These are phyloP conservation scores for Brettanomyces nanus DNA, from an alignment of 805 yeast species.

Conservation along the genomic window DNA sequence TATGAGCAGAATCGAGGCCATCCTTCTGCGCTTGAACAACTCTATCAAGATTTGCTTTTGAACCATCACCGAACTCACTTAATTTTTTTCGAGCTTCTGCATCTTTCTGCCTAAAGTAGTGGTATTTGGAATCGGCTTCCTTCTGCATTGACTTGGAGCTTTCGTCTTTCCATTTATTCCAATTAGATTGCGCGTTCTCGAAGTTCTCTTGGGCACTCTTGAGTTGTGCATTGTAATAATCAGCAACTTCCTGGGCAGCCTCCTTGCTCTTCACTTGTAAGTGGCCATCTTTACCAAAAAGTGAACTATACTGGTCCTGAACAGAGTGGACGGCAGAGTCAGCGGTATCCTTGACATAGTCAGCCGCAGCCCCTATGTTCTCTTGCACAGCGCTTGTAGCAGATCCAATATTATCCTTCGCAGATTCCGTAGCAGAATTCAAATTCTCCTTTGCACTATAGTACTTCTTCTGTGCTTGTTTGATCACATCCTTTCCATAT, in stretches of 20 bases:
- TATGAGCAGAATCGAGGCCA: background rate
- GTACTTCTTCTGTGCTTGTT: background rate
- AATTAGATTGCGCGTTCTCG: slow-evolving; percentile 21
- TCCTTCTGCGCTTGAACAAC: slow-evolving; percentile 1
- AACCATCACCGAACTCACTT: slow-evolving; percentile 10
- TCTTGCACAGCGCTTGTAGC: slow-evolving; percentile 24
- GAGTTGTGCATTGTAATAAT: slow-evolving; percentile 19
- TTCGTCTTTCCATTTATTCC: slow-evolving; percentile 24
- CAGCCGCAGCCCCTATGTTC: background rate
- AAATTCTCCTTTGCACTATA: slow-evolving; percentile 8
- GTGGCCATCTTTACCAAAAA: slow-evolving; percentile 15
- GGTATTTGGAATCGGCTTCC: slow-evolving; percentile 18
- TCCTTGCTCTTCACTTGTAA: slow-evolving; percentile 15
- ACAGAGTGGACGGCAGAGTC: slow-evolving; percentile 22
- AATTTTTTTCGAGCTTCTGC: slow-evolving; percentile 14
- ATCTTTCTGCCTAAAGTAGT: slow-evolving; percentile 13
- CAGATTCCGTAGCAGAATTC: slow-evolving; percentile 1
- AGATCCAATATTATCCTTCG: slow-evolving; percentile 14
- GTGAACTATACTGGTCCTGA: slow-evolving; percentile 30
- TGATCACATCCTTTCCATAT: slow-evolving; percentile 7
- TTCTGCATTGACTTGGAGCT: slow-evolving; percentile 22
- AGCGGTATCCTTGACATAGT: slow-evolving; percentile 19
- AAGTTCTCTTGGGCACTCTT: slow-evolving; percentile 19
- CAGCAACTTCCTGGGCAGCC: slow-evolving; percentile 14
- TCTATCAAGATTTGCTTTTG: background rate